These are phyloP conservation scores for Calonectria pauciramosa DNA, from an alignment of 2,329 filamentous ascomycete species.

Conservation along the genomic window DNA sequence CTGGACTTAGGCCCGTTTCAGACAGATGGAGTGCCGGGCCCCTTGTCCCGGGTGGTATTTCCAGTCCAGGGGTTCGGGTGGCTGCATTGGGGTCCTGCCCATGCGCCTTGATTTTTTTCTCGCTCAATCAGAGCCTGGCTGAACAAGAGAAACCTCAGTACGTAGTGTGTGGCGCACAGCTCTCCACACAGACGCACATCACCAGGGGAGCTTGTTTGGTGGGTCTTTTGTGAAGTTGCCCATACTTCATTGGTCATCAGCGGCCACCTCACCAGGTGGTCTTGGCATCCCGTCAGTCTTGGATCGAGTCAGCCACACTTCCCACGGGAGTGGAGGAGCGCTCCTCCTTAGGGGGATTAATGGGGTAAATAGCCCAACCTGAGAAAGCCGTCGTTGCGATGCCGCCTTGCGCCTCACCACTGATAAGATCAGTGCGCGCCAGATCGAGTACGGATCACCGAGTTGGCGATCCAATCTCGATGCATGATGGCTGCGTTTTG, in stretches of 20 bases:
- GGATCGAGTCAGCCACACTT: slow-evolving; percentile 25
- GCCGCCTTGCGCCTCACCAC: slow-evolving; percentile 2
- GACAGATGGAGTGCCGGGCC: slow-evolving; percentile 32
- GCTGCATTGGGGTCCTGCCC: not conserved
- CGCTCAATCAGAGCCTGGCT: not conserved
- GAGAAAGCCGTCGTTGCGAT: not conserved
- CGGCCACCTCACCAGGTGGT: not conserved
- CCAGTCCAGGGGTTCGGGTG: slow-evolving; percentile 22
- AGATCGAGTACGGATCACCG: not conserved
- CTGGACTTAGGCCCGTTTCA: slow-evolving; percentile 45
- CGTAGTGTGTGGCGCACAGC: slow-evolving; percentile 20
- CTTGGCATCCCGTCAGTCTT: slow-evolving; percentile 3
- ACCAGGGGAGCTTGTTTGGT: slow-evolving; percentile 45
- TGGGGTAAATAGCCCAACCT: not conserved
- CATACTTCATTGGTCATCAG: slow-evolving; percentile 25
- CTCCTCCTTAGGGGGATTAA: not conserved
- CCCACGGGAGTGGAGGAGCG: not conserved
- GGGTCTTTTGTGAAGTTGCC: slow-evolving; percentile 26
- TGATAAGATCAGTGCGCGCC: slow-evolving; percentile 25
- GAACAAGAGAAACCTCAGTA: not conserved
- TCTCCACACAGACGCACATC: slow-evolving; percentile 32
- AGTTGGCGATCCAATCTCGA: not conserved
- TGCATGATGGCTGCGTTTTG: not conserved
- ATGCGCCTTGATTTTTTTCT: slow-evolving; percentile 13
- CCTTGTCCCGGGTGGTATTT: slow-evolving; percentile 12